A percentile compares a stretch with the other conserved stretches of the same genome.
phyloP scores from a whole-genome alignment of 306 rosid species.

The Fragaria vesca region DNA sequence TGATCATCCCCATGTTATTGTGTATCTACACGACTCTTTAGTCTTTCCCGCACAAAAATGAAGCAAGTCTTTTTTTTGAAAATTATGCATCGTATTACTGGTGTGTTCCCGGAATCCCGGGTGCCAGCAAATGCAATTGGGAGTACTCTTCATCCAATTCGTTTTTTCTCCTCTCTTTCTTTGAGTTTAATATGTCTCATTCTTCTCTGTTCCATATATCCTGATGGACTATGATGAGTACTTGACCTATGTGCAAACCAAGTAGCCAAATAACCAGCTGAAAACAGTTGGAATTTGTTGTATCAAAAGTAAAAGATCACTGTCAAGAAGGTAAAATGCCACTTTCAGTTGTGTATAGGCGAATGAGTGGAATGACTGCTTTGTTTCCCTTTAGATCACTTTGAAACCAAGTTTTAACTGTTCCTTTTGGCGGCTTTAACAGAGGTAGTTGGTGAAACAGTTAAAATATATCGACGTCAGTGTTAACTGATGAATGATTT shows the following conservation, averaged over 20 bases:
- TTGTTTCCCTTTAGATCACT: neutral
- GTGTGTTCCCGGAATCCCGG: too few relatives aligned
- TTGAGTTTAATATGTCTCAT: too few relatives aligned
- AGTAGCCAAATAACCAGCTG: neutral
- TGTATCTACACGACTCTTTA: too few relatives aligned
- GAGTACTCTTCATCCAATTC: too few relatives aligned
- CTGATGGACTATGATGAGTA: too few relatives aligned
- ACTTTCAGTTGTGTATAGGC: neutral
- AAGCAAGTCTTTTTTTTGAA: too few relatives aligned
- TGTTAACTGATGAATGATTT: neutral
- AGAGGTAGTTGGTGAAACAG: neutral
- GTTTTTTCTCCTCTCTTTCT: too few relatives aligned
- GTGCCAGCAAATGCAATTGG: too few relatives aligned
- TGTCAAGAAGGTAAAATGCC: neutral
- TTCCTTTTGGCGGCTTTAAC: neutral
- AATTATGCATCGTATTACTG: too few relatives aligned
- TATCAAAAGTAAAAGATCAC: neutral
- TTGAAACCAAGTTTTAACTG: neutral
- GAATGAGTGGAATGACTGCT: neutral
- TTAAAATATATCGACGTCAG: neutral
- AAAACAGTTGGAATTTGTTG: neutral
- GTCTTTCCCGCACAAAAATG: too few relatives aligned
- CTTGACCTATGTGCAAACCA: constrained; percentile 4
- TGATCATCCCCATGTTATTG: too few relatives aligned
- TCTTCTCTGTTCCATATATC: too few relatives aligned